Percentiles rank a stretch among this genome's conserved stretches.
Conservation (phyloP, 2,329 filamentous ascomycete species). For the Bipolaris sorokiniana region DNA sequence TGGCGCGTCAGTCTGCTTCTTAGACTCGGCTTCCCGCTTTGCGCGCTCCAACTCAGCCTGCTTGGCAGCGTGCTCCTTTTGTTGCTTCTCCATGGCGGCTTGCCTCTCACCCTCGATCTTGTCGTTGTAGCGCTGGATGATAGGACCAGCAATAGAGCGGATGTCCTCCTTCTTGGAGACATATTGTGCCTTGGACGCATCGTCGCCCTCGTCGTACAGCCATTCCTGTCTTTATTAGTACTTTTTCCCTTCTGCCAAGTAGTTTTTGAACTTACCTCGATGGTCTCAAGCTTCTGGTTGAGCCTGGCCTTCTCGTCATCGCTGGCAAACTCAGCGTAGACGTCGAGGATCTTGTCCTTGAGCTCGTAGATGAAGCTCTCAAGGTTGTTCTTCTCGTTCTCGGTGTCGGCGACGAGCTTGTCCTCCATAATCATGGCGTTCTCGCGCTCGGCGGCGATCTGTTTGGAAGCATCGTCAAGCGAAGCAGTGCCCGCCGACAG, state of each 20-base stretch:
- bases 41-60: constrained; percentile 73
- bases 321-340: constrained; percentile 84
- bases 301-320: constrained; percentile 93
- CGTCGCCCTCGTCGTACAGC: constrained; percentile 97
- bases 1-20: constrained; percentile 58
- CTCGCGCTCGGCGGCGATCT: constrained; percentile 79
- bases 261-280: constrained; percentile 71
- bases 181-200: constrained; percentile 92
- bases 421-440: constrained; percentile 94
- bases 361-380: constrained; percentile 98
- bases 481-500: constrained; percentile 83
- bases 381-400: constrained; percentile 99
- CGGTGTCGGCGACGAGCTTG: constrained; percentile 96
- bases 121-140: constrained; percentile 93
- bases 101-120: constrained; percentile 88
- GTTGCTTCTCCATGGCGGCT: constrained; percentile 69
- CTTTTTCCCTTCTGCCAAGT: background rate
- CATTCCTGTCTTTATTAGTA: constrained; percentile 71
- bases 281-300: constrained; percentile 78
- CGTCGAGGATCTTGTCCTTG: constrained; percentile 91
- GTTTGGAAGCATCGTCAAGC: constrained; percentile 72
- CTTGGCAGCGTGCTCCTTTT: constrained; percentile 68
- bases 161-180: constrained; percentile 96
- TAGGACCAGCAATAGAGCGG: constrained; percentile 84
- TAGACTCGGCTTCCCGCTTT: constrained; percentile 75